Conservation (phyloP, 1,284 basidiomycete genomes). For the Coniferiporia sulphurascens region DNA sequence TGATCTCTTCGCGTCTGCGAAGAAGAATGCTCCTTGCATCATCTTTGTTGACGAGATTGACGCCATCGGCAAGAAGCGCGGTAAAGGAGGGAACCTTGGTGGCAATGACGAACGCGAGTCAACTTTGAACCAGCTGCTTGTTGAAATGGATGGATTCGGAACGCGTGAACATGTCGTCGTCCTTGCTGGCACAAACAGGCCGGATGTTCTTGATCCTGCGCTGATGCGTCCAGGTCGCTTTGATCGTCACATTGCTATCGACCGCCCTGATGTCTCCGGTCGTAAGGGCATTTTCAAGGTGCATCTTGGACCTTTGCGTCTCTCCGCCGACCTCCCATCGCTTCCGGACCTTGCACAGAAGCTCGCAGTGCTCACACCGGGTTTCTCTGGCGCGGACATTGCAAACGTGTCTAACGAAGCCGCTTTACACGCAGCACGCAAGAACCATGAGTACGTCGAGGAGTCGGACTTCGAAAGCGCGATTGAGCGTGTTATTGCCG, state of each 20-base stretch:
- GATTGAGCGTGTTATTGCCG: conserved; percentile 97
- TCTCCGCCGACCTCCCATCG: conserved; percentile 56
- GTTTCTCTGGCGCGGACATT: conserved; percentile 98
- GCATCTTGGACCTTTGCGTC: conserved; percentile 83
- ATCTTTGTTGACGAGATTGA: conserved; percentile 99
- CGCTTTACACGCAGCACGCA: conserved; percentile 90
- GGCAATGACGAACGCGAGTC: conserved; percentile 99
- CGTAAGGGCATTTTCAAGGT: conserved; percentile 93
- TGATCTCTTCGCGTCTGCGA: conserved; percentile 95
- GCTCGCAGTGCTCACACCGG: conserved; percentile 92
- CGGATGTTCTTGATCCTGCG: conserved; percentile 93
- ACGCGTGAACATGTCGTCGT: conserved; percentile 96
- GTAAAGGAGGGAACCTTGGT: conserved; percentile 84
- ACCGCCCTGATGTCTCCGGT: conserved; percentile 91
- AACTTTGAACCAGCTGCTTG: conserved; percentile 95
- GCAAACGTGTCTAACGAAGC: conserved; percentile 99
- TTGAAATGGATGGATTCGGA: conserved; percentile 99
- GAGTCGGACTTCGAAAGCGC: conserved; percentile 94
- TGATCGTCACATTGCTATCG: conserved; percentile 95
- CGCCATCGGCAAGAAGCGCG: conserved; percentile 94
- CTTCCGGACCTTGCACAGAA: conserved; percentile 76
- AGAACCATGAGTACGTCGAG: conserved; percentile 73
- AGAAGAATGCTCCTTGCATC: conserved; percentile 97
- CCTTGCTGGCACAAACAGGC: conserved; percentile 93
- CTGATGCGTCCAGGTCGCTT: conserved; percentile 97